These are phyloP conservation scores for Colletotrichum sp. DNA, from an alignment of 2,329 filamentous ascomycete genomes.

Conservation along the genomic window DNA sequence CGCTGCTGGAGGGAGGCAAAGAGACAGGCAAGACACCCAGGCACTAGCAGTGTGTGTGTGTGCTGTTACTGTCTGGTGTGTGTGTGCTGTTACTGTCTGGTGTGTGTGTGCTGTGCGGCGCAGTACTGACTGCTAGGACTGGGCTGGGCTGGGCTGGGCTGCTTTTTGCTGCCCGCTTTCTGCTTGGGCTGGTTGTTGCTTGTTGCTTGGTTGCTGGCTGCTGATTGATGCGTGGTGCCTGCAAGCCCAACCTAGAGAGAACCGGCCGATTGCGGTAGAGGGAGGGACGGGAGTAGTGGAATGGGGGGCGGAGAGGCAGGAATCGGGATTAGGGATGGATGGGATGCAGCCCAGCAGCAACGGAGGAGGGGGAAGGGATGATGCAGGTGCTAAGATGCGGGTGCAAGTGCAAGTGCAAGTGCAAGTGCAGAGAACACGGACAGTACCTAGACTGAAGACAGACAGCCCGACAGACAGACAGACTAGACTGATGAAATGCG, in stretches of 20 bases:
- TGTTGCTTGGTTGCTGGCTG: neutral
- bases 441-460: neutral
- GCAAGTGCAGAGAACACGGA: neutral
- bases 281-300: constrained; percentile 12
- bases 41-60: neutral
- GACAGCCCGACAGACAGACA: neutral
- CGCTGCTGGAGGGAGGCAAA: neutral
- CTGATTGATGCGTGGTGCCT: neutral
- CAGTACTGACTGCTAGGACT: neutral
- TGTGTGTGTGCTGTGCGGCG: neutral
- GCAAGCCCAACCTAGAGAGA: neutral
- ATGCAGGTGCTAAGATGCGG: neutral
- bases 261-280: neutral
- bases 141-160: neutral
- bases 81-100: neutral
- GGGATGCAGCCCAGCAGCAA: neutral
- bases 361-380: neutral
- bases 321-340: neutral
- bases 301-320: neutral
- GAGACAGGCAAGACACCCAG: neutral
- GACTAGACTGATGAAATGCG: neutral
- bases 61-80: neutral
- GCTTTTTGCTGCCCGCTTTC: neutral
- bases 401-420: neutral
- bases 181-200: neutral